Conservation (phyloP, 805 yeast species). For the Peterozyma xylosa region DNA sequence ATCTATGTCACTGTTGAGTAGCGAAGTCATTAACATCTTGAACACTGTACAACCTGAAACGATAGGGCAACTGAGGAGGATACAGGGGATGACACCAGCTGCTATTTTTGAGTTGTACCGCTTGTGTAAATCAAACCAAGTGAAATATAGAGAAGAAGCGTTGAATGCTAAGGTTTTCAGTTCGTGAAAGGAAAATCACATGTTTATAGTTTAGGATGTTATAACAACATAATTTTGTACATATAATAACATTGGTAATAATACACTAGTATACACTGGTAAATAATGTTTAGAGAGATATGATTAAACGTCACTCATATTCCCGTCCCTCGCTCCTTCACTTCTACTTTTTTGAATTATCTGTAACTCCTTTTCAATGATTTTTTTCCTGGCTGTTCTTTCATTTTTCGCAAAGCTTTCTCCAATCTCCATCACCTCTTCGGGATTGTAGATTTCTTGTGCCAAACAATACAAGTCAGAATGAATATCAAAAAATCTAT, state of each 20-base stretch:
- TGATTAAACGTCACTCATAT: no score
- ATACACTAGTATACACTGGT: no score
- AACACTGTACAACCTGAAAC: slow-evolving; percentile 80
- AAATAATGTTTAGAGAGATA: no score
- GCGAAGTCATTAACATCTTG: slow-evolving; percentile 63
- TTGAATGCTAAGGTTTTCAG: background rate
- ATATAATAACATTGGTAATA: no score
- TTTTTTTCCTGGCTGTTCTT: background rate
- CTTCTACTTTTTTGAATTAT: no score
- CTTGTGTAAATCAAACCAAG: slow-evolving; percentile 30
- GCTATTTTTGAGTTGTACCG: slow-evolving; percentile 76
- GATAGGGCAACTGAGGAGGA: slow-evolving; percentile 89
- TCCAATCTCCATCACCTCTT: slow-evolving; percentile 19
- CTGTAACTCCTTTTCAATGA: no score
- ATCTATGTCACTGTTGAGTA: slow-evolving; percentile 54
- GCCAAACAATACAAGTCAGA: slow-evolving; percentile 10
- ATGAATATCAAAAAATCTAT: background rate
- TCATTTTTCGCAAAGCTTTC: slow-evolving; percentile 15
- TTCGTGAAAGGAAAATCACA: no score
- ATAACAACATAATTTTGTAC: no score
- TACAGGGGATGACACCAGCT: slow-evolving; percentile 94
- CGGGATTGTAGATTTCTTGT: slow-evolving; percentile 13
- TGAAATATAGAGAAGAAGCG: slow-evolving; percentile 5
- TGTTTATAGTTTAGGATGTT: no score
- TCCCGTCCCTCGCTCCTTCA: no score